These are phyloP conservation scores for Cercophora scortea DNA, from an alignment of 495 filamentous ascomycete species.

Conservation along the genomic window DNA sequence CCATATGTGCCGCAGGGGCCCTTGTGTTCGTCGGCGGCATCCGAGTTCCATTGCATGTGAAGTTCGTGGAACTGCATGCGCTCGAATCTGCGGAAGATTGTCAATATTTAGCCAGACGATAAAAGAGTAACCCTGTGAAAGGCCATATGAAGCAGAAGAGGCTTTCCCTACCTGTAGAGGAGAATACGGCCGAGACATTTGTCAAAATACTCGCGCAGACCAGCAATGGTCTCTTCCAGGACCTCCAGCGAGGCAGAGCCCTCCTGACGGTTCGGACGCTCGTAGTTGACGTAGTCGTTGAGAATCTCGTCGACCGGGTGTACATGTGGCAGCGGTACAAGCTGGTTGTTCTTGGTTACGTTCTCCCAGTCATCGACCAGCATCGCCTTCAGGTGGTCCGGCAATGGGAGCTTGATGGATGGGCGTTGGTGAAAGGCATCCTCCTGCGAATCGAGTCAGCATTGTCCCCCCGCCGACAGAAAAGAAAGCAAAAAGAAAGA, in stretches of 20 bases:
- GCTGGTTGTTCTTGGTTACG: constrained; percentile 84
- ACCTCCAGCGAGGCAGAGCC: constrained; percentile 70
- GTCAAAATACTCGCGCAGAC: constrained; percentile 87
- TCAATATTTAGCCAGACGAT: background rate
- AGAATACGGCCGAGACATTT: constrained; percentile 76
- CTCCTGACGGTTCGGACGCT: constrained; percentile 55
- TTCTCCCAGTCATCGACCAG: constrained; percentile 99
- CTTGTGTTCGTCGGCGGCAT: constrained; percentile 54
- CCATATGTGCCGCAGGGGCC: constrained; percentile 75
- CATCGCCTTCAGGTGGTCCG: constrained; percentile 79
- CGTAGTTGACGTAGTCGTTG: constrained; percentile 63
- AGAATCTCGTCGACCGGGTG: constrained; percentile 70
- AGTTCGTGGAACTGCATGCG: constrained; percentile 74
- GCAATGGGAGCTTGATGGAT: constrained; percentile 70
- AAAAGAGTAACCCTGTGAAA: background rate
- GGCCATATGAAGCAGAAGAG: background rate
- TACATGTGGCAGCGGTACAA: constrained; percentile 73
- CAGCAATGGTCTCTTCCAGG: constrained; percentile 77
- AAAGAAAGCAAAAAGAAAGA: background rate
- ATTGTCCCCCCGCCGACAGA: background rate
- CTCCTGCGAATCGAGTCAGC: constrained; percentile 52
- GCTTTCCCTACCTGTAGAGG: constrained; percentile 61
- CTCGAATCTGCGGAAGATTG: constrained; percentile 54
- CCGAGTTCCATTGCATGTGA: constrained; percentile 51
- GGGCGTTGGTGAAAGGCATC: constrained; percentile 73